Conservation (phyloP, 108 stramenopile genomes). For the Cyclotella distinguenda region DNA sequence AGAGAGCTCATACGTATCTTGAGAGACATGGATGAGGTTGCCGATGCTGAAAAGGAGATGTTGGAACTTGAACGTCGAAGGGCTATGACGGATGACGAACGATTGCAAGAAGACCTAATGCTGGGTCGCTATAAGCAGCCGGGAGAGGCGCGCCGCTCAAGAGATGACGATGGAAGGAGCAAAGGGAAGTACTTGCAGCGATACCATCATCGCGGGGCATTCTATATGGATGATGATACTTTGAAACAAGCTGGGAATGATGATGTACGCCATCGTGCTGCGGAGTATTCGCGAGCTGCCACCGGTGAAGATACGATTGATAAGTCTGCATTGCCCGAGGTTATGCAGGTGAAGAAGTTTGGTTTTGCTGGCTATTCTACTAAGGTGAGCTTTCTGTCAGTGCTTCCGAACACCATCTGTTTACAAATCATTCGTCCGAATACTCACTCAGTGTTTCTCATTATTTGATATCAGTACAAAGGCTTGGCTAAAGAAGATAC, state of each 20-base stretch:
- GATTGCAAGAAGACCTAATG: slow-evolving; percentile 69
- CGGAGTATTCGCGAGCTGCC: slow-evolving; percentile 77
- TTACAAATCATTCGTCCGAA: background rate
- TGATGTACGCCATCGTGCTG: slow-evolving; percentile 87
- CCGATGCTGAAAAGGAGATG: slow-evolving; percentile 43
- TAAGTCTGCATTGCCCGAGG: slow-evolving; percentile 78
- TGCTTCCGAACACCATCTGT: too few species aligned
- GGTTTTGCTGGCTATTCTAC: slow-evolving; percentile 86
- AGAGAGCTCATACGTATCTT: slow-evolving; percentile 71
- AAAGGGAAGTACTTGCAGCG: slow-evolving; percentile 80
- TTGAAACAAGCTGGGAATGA: slow-evolving; percentile 60
- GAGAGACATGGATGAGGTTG: slow-evolving; percentile 66
- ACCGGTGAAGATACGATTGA: slow-evolving; percentile 91
- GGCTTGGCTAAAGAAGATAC: slow-evolving; percentile 95
- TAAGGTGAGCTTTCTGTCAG: slow-evolving; percentile 30
- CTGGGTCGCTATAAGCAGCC: slow-evolving; percentile 63
- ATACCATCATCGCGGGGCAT: slow-evolving; percentile 97
- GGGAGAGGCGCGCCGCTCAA: slow-evolving; percentile 46
- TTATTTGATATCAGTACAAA: slow-evolving; percentile 61
- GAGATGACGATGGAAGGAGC: slow-evolving; percentile 6
- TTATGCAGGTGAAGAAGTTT: slow-evolving; percentile 96
- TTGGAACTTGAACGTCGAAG: slow-evolving; percentile 72
- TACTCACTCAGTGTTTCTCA: too few species aligned
- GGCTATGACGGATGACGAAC: slow-evolving; percentile 91
- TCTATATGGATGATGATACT: slow-evolving; percentile 96